These are phyloP conservation scores for Narthecium ossifragum DNA, from an alignment of 106 monocot species.

Conservation along the genomic window DNA sequence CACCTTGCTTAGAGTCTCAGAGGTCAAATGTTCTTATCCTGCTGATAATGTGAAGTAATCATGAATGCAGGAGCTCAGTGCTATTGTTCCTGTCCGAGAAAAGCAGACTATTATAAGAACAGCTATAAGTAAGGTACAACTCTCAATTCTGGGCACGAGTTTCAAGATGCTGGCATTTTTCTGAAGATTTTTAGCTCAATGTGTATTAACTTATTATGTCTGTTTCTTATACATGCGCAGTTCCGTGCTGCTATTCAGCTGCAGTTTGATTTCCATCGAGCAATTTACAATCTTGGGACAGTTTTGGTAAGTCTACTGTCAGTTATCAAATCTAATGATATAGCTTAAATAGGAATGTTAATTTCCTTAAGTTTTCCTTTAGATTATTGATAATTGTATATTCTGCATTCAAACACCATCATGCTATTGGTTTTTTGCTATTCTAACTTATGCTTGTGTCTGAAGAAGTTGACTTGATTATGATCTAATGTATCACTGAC, in stretches of 20 bases:
- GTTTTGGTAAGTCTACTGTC: slow-evolving; percentile 72
- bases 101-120: slow-evolving; percentile 86
- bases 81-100: slow-evolving; percentile 90
- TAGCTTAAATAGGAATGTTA: too few relatives aligned
- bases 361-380: not conserved
- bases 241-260: slow-evolving; percentile 95
- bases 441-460: too few relatives aligned
- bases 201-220: not conserved
- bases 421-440: too few relatives aligned
- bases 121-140: slow-evolving; percentile 90
- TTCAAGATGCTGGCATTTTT: not conserved
- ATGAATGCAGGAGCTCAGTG: slow-evolving; percentile 82
- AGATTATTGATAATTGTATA: not conserved
- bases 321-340: too few relatives aligned
- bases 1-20: too few relatives aligned
- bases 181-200: not conserved
- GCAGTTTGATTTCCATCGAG: slow-evolving; percentile 99
- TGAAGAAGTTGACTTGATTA: too few relatives aligned
- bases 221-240: slow-evolving; percentile 23
- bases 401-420: too few relatives aligned
- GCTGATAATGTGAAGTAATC: too few relatives aligned
- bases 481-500: slow-evolving; percentile 6
- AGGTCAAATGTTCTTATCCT: too few relatives aligned
- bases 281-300: slow-evolving; percentile 98
- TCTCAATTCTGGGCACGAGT: not conserved